These are phyloP conservation scores for Quercus phellos DNA, from an alignment of 331 rosid species.

Conservation along the genomic window DNA sequence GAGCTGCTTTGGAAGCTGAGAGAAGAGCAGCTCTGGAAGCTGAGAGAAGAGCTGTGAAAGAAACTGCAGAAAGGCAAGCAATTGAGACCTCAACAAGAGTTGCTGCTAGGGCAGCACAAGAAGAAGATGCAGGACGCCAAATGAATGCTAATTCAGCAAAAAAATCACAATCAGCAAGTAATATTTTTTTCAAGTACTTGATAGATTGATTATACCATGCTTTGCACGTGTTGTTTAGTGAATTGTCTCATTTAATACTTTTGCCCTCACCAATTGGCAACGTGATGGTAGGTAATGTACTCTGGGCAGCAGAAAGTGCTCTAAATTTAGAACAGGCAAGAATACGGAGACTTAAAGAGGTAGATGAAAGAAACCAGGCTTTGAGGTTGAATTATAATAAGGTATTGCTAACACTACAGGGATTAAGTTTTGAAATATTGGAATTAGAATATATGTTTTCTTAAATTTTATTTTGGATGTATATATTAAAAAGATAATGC, in stretches of 20 bases:
- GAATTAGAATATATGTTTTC: slow-evolving; percentile 5
- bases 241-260: slow-evolving; percentile 19
- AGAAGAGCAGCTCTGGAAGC: slow-evolving; percentile 63
- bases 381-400: slow-evolving; percentile 40
- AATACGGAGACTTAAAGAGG: slow-evolving; percentile 54
- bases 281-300: slow-evolving; percentile 46
- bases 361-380: slow-evolving; percentile 48
- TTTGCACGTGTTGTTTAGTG: neutral
- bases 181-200: slow-evolving; percentile 3
- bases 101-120: slow-evolving; percentile 32
- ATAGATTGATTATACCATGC: neutral
- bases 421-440: neutral
- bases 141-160: slow-evolving; percentile 22
- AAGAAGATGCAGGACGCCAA: slow-evolving; percentile 19
- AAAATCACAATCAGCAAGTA: slow-evolving; percentile 30
- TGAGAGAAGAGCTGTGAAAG: slow-evolving; percentile 54
- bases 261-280: slow-evolving; percentile 13
- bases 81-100: slow-evolving; percentile 33
- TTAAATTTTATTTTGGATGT: neutral
- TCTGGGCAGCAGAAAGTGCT: slow-evolving; percentile 65
- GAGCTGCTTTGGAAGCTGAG: slow-evolving; percentile 72
- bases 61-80: slow-evolving; percentile 46
- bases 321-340: slow-evolving; percentile 60
- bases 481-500: neutral
- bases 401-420: slow-evolving; percentile 39